Percentiles rank a stretch among this genome's conserved stretches.
phyloP scores from a whole-genome alignment of 2,329 filamentous ascomycete species.

The Penicillium psychrosexuale region DNA sequence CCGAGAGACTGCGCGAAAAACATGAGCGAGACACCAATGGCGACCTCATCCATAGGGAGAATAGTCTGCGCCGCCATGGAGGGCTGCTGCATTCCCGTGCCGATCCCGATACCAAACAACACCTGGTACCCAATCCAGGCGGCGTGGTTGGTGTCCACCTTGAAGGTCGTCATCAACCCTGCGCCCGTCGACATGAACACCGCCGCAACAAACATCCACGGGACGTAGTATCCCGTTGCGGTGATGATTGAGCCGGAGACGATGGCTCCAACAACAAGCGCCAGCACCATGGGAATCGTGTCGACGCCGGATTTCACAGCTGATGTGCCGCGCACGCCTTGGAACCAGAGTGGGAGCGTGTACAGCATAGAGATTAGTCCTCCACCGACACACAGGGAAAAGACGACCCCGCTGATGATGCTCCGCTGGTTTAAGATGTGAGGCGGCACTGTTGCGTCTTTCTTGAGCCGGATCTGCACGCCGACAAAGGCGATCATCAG shows the following conservation, averaged over 20 bases:
- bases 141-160: constrained; percentile 13
- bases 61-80: constrained; percentile 19
- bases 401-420: constrained; percentile 33
- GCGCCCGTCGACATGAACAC: constrained; percentile 17
- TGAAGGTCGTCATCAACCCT: constrained; percentile 19
- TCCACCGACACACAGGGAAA: constrained; percentile 37
- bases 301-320: constrained; percentile 48
- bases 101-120: constrained; percentile 19
- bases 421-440: constrained; percentile 49
- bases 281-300: constrained; percentile 40
- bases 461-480: constrained; percentile 48
- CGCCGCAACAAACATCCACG: constrained; percentile 35
- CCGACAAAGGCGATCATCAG: constrained; percentile 42
- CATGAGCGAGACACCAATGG: constrained; percentile 20
- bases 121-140: constrained; percentile 24
- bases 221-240: constrained; percentile 40
- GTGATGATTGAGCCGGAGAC: constrained; percentile 33
- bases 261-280: constrained; percentile 36
- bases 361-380: constrained; percentile 42
- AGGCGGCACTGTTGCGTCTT: constrained; percentile 51
- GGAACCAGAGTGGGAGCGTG: constrained; percentile 49
- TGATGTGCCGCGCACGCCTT: constrained; percentile 44
- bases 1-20: constrained; percentile 20
- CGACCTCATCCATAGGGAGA: constrained; percentile 12
- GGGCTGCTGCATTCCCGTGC: constrained; percentile 19